Conservation (phyloP, 352 stramenopile genomes). For the Lagenidium sp. region DNA sequence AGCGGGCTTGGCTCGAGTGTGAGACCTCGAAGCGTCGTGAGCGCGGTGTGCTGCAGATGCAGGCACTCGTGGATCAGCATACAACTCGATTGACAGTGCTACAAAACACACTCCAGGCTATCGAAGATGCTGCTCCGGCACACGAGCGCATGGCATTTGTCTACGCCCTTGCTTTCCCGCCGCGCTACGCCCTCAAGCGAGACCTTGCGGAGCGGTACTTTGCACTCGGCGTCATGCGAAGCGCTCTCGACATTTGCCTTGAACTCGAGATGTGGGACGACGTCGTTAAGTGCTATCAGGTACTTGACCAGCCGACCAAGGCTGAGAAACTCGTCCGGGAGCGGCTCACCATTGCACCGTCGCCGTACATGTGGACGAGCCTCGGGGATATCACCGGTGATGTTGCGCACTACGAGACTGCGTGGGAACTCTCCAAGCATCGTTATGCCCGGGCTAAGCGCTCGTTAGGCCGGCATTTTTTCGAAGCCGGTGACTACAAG, state of each 20-base stretch:
- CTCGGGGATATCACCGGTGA: slow-evolving; percentile 91
- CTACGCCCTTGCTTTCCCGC: slow-evolving; percentile 90
- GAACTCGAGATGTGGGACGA: slow-evolving; percentile 96
- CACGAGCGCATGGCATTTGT: slow-evolving; percentile 88
- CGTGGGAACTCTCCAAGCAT: slow-evolving; percentile 87
- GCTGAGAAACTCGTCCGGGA: slow-evolving; percentile 88
- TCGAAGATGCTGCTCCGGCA: slow-evolving; percentile 88
- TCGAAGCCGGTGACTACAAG: slow-evolving; percentile 79
- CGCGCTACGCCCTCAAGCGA: slow-evolving; percentile 89
- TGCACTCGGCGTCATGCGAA: slow-evolving; percentile 79
- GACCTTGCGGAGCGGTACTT: slow-evolving; percentile 92
- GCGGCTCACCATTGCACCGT: slow-evolving; percentile 73
- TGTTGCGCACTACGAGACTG: slow-evolving; percentile 84
- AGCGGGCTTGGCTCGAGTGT: slow-evolving; percentile 92
- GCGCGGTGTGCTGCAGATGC: slow-evolving; percentile 93
- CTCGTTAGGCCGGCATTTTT: slow-evolving; percentile 84
- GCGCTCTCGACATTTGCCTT: slow-evolving; percentile 90
- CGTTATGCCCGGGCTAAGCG: slow-evolving; percentile 90
- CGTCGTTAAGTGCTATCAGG: slow-evolving; percentile 93
- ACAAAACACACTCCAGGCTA: slow-evolving; percentile 67
- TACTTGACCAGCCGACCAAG: slow-evolving; percentile 86
- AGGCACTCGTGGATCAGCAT: slow-evolving; percentile 95
- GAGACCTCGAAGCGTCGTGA: slow-evolving; percentile 90
- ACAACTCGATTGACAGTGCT: slow-evolving; percentile 90
- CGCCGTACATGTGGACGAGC: slow-evolving; percentile 92